Percentiles rank a stretch among this genome's conserved stretches.
Conservation (phyloP, 1,139 yeast genomes). For the Kurtzmaniella quercitrusa region DNA sequence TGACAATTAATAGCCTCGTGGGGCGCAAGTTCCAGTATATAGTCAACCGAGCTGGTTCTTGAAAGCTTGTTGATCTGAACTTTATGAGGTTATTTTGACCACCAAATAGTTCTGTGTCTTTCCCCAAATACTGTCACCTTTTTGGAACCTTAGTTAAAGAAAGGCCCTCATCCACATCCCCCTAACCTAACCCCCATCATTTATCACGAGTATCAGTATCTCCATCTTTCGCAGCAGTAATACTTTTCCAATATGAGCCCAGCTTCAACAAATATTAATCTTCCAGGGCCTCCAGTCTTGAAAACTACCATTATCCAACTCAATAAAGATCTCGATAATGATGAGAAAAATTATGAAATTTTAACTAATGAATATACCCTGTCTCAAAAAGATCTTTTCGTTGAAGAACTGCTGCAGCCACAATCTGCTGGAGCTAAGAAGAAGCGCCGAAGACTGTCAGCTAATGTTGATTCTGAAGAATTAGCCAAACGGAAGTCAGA, state of each 20-base stretch:
- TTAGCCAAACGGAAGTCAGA: constrained; percentile 53
- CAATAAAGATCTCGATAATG: constrained; percentile 44
- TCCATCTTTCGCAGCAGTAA: background rate
- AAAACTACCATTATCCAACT: constrained; percentile 61
- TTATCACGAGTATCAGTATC: too few species aligned
- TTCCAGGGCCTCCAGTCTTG: constrained; percentile 57
- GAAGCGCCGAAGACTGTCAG: constrained; percentile 46
- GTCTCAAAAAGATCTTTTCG: constrained; percentile 2
- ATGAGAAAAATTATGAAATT: constrained; percentile 40
- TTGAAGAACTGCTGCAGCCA: constrained; percentile 5
- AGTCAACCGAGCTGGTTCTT: background rate
- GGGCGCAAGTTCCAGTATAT: background rate
- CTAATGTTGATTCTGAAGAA: constrained; percentile 48
- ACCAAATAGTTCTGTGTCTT: too few species aligned
- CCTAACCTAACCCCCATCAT: too few species aligned
- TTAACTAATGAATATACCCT: constrained; percentile 33
- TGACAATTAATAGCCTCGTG: constrained; percentile 7
- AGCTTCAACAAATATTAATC: background rate
- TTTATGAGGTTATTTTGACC: too few species aligned
- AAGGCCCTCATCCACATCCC: background rate
- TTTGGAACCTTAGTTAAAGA: background rate
- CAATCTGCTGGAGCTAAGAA: constrained; percentile 21
- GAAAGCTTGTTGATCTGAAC: background rate
- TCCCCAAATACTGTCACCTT: background rate
- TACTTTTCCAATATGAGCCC: background rate